phyloP scores from a whole-genome alignment of 2,329 filamentous ascomycete species.

The Monosporascus cannonballus region DNA sequence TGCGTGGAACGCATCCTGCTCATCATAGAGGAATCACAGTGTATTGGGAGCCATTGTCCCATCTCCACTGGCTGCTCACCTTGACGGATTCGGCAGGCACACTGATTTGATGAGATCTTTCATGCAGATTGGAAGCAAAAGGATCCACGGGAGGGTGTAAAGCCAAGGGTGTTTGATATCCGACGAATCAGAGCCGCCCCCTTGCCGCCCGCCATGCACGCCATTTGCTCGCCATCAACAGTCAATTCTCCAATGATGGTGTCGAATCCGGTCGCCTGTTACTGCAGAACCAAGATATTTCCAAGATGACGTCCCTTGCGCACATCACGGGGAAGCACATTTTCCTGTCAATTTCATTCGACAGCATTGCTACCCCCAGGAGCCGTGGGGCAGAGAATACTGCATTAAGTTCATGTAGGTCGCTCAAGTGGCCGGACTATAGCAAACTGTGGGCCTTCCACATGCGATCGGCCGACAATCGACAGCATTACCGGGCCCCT shows the following conservation, averaged over 20 bases:
- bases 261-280: not conserved
- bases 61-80: not conserved
- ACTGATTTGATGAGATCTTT: conserved; percentile 4
- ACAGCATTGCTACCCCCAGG: not conserved
- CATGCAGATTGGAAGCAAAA: conserved; percentile 6
- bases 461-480: no score
- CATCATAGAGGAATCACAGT: not conserved
- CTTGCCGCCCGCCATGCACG: conserved; percentile 21
- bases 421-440: not conserved
- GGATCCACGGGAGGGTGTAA: conserved; percentile 2
- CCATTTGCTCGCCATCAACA: not conserved
- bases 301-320: not conserved
- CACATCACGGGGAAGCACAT: not conserved
- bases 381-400: not conserved
- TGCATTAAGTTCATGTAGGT: not conserved
- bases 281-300: not conserved
- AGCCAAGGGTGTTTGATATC: conserved; percentile 1
- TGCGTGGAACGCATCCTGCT: not conserved
- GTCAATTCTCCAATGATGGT: not conserved
- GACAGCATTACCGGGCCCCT: no score
- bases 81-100: not conserved
- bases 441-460: not conserved
- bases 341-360: not conserved
- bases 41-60: not conserved
- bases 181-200: conserved; percentile 15